Conservation (phyloP, 2,329 filamentous ascomycete species). For the Epichloe sylvatica region DNA sequence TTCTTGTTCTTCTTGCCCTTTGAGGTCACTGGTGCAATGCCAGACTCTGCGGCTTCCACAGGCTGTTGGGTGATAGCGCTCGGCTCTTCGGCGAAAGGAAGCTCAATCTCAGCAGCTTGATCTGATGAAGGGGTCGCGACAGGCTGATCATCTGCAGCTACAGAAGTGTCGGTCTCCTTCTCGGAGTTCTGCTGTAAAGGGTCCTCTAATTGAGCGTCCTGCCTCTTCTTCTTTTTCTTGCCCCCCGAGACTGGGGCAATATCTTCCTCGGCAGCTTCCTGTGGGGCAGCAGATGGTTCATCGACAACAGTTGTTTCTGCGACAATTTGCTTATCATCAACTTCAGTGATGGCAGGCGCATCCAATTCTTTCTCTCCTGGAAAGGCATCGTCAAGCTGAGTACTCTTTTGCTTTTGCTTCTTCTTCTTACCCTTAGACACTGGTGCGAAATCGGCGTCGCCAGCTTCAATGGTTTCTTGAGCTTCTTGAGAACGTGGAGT, state of each 20-base stretch:
- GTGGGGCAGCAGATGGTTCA: slow-evolving; percentile 5
- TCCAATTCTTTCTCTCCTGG: not conserved
- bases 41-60: not conserved
- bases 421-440: not conserved
- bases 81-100: not conserved
- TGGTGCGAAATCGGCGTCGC: not conserved
- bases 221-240: slow-evolving; percentile 15
- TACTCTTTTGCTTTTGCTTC: not conserved
- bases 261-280: slow-evolving; percentile 4
- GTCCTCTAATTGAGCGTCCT: slow-evolving; percentile 9
- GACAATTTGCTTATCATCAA: not conserved
- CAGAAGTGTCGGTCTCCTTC: slow-evolving; percentile 3
- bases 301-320: not conserved
- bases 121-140: not conserved
- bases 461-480: not conserved
- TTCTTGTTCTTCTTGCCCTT: slow-evolving; percentile 8
- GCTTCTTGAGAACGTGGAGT: not conserved
- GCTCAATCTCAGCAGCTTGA: not conserved
- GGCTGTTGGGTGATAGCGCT: not conserved
- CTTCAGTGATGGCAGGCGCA: not conserved
- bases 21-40: not conserved
- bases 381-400: not conserved
- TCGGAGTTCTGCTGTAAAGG: slow-evolving; percentile 2
- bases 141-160: not conserved
- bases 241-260: slow-evolving; percentile 8